Evolutionary conservation across 306 rosid genomes (phyloP).

Genomic region (Lathyrus oleraceus): DNA sequence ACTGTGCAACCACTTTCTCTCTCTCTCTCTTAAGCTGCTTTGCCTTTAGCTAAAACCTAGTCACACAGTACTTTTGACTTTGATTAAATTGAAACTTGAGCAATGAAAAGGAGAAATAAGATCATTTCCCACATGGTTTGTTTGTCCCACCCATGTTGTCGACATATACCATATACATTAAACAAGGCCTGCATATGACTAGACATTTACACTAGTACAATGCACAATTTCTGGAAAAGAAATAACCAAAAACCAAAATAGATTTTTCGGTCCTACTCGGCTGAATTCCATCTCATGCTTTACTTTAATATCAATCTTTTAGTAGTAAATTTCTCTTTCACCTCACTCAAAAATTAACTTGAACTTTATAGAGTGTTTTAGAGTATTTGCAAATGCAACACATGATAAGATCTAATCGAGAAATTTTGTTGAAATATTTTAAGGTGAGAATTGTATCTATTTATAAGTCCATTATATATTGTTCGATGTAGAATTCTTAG

Average conservation of each 20-base stretch:
- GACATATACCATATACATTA: slow-evolving; percentile 34
- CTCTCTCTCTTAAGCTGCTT: slow-evolving; percentile 25
- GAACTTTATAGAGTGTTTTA: too few species aligned
- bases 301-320: slow-evolving; percentile 13
- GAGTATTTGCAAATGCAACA: too few species aligned
- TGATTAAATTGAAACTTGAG: slow-evolving; percentile 51
- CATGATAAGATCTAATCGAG: too few species aligned
- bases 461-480: too few species aligned
- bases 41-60: slow-evolving; percentile 55
- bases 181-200: slow-evolving; percentile 12
- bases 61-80: slow-evolving; percentile 61
- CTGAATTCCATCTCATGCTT: slow-evolving; percentile 13
- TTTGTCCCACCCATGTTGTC: slow-evolving; percentile 40
- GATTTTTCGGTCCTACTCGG: slow-evolving; percentile 18
- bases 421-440: too few species aligned
- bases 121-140: slow-evolving; percentile 64
- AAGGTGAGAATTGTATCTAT: too few species aligned
- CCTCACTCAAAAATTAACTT: too few species aligned
- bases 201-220: slow-evolving; percentile 6
- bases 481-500: too few species aligned
- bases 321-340: background rate
- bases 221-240: slow-evolving; percentile 26
- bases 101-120: slow-evolving; percentile 28
- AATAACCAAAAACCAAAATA: slow-evolving; percentile 20
- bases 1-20: slow-evolving; percentile 38